Percentiles rank a stretch among this genome's conserved stretches.
phyloP scores from a whole-genome alignment of 352 stramenopile species.

The Phytophthora europaea region DNA sequence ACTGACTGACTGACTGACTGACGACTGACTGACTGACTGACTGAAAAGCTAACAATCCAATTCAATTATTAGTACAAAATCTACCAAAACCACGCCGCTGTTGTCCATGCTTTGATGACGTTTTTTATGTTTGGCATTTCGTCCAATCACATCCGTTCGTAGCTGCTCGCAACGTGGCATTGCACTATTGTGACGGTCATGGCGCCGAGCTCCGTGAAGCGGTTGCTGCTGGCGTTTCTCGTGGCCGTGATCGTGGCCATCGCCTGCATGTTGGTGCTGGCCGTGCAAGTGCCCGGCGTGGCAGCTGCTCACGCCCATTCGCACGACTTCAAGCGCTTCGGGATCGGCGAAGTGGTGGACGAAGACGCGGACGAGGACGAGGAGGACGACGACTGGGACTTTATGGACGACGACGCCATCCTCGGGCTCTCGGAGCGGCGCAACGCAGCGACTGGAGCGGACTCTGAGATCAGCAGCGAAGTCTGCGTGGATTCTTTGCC shows the following conservation, averaged over 20 bases:
- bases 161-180: constrained; percentile 10
- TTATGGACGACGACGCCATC: constrained; percentile 64
- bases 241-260: constrained; percentile 29
- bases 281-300: constrained; percentile 27
- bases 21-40: neutral
- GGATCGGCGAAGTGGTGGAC: constrained; percentile 32
- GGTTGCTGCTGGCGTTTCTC: constrained; percentile 20
- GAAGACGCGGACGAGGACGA: constrained; percentile 61
- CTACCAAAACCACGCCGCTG: neutral
- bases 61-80: too few species aligned
- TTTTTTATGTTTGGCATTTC: constrained; percentile 13
- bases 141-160: constrained; percentile 28
- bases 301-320: constrained; percentile 4
- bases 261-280: constrained; percentile 29
- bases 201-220: constrained; percentile 14
- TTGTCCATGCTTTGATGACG: neutral
- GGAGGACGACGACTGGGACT: constrained; percentile 71
- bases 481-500: constrained; percentile 52
- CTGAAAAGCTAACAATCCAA: neutral
- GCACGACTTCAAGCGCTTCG: constrained; percentile 21
- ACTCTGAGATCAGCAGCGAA: neutral
- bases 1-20: neutral
- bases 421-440: constrained; percentile 29
- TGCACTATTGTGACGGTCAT: constrained; percentile 1
- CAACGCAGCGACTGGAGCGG: neutral